phyloP scores from a whole-genome alignment of 2,329 filamentous ascomycete species.

The Colletotrichum sp. region DNA sequence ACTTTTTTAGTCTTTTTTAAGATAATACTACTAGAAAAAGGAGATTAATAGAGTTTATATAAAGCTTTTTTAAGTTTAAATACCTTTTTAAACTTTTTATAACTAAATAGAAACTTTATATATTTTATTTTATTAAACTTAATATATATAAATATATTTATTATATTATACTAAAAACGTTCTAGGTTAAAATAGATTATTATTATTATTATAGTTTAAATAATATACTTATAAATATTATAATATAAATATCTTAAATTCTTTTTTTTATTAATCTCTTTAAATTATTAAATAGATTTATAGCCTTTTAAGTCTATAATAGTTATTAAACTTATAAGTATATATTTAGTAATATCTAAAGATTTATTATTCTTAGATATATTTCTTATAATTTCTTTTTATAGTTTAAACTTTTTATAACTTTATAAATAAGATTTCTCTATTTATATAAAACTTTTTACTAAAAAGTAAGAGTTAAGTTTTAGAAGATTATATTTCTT shows the following conservation, averaged over 20 bases:
- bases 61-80: not conserved
- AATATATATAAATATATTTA: not conserved
- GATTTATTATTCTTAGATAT: not conserved
- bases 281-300: not conserved
- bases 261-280: not conserved
- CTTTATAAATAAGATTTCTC: not conserved
- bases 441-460: not conserved
- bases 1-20: not conserved
- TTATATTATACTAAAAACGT: no score
- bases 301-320: not conserved
- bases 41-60: not conserved
- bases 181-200: no score
- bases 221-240: no score
- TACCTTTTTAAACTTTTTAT: no score
- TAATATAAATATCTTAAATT: not conserved
- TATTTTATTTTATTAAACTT: not conserved
- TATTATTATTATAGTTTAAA: no score
- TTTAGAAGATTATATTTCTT: not conserved
- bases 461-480: fast-evolving
- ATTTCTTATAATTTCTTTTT: no score
- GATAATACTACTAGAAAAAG: not conserved
- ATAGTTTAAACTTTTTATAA: no score
- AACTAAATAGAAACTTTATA: no score
- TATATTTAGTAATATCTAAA: not conserved
- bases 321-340: not conserved